Base-by-base conservation (phyloP, 1,139 yeast genomes). In the Scheffersomyces segobiensis region DNA sequence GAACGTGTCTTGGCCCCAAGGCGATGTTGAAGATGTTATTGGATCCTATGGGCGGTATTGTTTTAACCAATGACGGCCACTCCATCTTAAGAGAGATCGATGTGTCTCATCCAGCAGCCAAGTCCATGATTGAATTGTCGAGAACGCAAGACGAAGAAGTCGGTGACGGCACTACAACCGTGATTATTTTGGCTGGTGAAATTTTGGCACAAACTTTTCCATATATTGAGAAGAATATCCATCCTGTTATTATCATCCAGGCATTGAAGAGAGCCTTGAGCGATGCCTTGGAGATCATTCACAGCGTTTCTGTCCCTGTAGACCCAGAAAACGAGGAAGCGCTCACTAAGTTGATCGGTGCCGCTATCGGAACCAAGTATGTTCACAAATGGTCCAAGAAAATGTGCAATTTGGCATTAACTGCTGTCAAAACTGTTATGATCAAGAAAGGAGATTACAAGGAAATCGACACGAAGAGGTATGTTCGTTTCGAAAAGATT, bases 61-160 rank as follows among this genome's bases (percentile, higher is more conserved):
- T 95, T 20, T 82, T 96, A 65, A 96, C 99, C 58, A 96, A 96
- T 75, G 99, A 96, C 73, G 99, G 99, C 7, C 98, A 93, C 73
- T 98, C 97, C 12, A 91, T 91, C 59, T 79, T 91, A 65, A 83
- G 97, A 68, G 97, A 91, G 73, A 91, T 91, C 62, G 97, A 91
- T 70, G 97, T 91, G 60, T 90, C 96, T 3, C 98, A 93, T 71
- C 99, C 99, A 5, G 99, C 99, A 8, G 99, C 99, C 56, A 96
- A 96, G 77, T 90, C 97, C 46, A 96, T 96, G 98, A 91, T 96
- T 71, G 99, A 96, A 77, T 84, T 96, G 66, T 88, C 96, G 67
- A 86, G 99, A 78, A 93, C 99, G 8, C 99, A 95, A 78, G 99
- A 96, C 72, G 99, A 96, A 76, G 99, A 96, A 78, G 98, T 95